Conservation (phyloP, 768 basidiomycete species). For the Boletus rufocinnamomeus region DNA sequence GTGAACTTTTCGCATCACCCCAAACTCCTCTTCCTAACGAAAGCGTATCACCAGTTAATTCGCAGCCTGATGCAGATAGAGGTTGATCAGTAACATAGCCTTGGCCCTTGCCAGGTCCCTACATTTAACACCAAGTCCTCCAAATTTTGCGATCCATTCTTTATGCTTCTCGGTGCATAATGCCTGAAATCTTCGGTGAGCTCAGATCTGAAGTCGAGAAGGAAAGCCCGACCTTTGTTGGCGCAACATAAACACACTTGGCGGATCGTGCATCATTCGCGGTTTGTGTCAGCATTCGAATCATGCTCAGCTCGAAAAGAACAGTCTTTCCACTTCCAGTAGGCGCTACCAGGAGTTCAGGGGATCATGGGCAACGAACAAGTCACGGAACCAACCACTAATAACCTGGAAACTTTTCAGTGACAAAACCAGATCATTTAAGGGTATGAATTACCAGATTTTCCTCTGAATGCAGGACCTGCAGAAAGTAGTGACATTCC, state of each 20-base stretch:
- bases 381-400: slow-evolving; percentile 50
- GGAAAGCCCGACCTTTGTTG: slow-evolving; percentile 66
- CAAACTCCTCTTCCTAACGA: slow-evolving; percentile 63
- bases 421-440: neutral
- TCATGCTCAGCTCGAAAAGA: slow-evolving; percentile 88
- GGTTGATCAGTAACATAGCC: neutral
- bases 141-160: slow-evolving; percentile 87
- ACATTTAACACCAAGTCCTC: slow-evolving; percentile 77
- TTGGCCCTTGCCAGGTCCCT: slow-evolving; percentile 17
- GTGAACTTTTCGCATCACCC: slow-evolving; percentile 72
- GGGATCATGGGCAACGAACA: slow-evolving; percentile 1
- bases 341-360: slow-evolving; percentile 58
- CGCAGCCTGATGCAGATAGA: slow-evolving; percentile 56
- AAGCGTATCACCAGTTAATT: slow-evolving; percentile 91
- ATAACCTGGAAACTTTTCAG: slow-evolving; percentile 53
- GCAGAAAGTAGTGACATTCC: slow-evolving; percentile 1
- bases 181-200: slow-evolving; percentile 50
- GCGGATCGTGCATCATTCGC: slow-evolving; percentile 34
- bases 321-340: slow-evolving; percentile 97
- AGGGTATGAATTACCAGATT: slow-evolving; percentile 55
- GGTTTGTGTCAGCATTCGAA: slow-evolving; percentile 62
- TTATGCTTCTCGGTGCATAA: slow-evolving; percentile 80
- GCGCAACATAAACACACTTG: slow-evolving; percentile 91
- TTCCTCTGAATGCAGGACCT: slow-evolving; percentile 61
- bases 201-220: neutral